Conservation (phyloP, 2,329 filamentous ascomycete genomes). For the Xylaria sp. region DNA sequence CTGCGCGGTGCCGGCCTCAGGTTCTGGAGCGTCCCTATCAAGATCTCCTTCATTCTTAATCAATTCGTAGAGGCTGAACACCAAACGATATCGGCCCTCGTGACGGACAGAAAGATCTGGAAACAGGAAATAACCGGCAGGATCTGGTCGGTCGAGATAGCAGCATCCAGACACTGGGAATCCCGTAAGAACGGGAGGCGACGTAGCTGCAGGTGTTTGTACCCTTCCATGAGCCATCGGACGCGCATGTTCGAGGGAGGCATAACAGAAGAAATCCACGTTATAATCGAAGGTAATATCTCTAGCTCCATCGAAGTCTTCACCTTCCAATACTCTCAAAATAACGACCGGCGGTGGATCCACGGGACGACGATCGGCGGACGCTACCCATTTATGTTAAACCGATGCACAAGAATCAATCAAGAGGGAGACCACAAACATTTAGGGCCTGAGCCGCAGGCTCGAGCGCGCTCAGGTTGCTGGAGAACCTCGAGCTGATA, state of each 20-base stretch:
- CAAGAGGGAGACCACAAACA: slow-evolving; percentile 64
- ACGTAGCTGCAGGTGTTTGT: slow-evolving; percentile 72
- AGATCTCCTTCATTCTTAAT: slow-evolving; percentile 86
- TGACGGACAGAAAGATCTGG: slow-evolving; percentile 96
- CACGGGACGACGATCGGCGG: slow-evolving; percentile 89
- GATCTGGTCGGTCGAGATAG: slow-evolving; percentile 86
- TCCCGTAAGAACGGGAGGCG: slow-evolving; percentile 87
- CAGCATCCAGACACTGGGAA: slow-evolving; percentile 96
- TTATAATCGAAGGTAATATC: slow-evolving; percentile 92
- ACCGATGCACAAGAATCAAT: background rate
- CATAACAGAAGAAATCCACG: slow-evolving; percentile 97
- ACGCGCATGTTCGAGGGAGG: slow-evolving; percentile 87
- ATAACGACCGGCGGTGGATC: slow-evolving; percentile 96
- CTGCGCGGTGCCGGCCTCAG: slow-evolving; percentile 47
- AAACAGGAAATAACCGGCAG: slow-evolving; percentile 94
- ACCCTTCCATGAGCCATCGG: slow-evolving; percentile 84
- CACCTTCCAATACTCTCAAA: slow-evolving; percentile 83
- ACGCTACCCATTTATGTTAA: slow-evolving; percentile 62
- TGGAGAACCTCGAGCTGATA: slow-evolving; percentile 90
- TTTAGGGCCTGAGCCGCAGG: slow-evolving; percentile 94
- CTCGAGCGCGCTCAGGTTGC: slow-evolving; percentile 92
- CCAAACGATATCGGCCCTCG: slow-evolving; percentile 90
- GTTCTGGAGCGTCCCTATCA: slow-evolving; percentile 64
- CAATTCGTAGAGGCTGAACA: slow-evolving; percentile 93
- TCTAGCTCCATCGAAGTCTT: slow-evolving; percentile 67